Evolutionary conservation across 768 basidiomycete species (phyloP).

Genomic region (Galerina marginata): DNA sequence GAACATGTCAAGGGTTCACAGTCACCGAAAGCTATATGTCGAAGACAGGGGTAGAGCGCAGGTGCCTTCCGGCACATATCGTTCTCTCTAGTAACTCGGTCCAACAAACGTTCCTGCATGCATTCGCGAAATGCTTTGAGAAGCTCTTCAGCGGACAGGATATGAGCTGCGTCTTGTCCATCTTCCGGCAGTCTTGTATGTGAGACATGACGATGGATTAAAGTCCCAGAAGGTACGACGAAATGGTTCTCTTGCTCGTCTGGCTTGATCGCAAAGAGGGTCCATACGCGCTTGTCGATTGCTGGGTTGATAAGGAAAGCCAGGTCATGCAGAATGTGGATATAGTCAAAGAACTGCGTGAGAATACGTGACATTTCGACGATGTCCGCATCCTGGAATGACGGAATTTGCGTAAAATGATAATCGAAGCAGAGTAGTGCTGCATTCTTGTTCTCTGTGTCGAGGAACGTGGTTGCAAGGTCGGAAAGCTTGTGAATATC

Average conservation of each 20-base stretch:
- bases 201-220: slow-evolving; percentile 20
- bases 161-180: not conserved
- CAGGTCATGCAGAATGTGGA: slow-evolving; percentile 34
- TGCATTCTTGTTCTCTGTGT: slow-evolving; percentile 31
- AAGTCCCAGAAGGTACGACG: slow-evolving; percentile 30
- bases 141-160: not conserved
- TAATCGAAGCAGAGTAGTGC: slow-evolving; percentile 52
- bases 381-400: slow-evolving; percentile 27
- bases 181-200: not conserved
- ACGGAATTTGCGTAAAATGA: slow-evolving; percentile 35
- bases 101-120: slow-evolving; percentile 12
- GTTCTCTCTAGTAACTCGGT: slow-evolving; percentile 19
- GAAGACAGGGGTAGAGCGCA: slow-evolving; percentile 24
- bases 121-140: slow-evolving; percentile 1
- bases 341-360: slow-evolving; percentile 39
- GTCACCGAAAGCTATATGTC: slow-evolving; percentile 29
- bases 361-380: slow-evolving; percentile 36
- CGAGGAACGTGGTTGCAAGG: slow-evolving; percentile 38
- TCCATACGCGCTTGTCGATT: slow-evolving; percentile 25
- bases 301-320: slow-evolving; percentile 33
- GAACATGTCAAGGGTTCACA: slow-evolving; percentile 42
- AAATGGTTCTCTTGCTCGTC: slow-evolving; percentile 32
- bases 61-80: slow-evolving; percentile 4
- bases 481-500: slow-evolving; percentile 32
- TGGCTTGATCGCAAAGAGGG: slow-evolving; percentile 38